These are phyloP conservation scores for Crucihimalaya himalaica DNA, from an alignment of 345 rosid species.

Conservation along the genomic window DNA sequence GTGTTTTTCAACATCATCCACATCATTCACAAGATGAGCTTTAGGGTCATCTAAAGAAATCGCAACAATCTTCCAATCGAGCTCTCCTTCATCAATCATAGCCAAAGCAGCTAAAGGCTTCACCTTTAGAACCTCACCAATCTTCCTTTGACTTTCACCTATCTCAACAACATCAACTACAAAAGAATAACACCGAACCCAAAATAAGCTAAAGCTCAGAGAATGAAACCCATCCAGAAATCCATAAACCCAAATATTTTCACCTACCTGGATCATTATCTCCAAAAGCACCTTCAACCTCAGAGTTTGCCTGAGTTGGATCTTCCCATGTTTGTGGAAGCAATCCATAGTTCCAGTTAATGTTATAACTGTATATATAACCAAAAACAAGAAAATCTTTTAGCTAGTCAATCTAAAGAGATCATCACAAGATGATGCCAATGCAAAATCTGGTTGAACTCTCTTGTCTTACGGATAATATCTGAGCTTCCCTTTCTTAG, in stretches of 20 bases:
- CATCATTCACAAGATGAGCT: conserved; percentile 88
- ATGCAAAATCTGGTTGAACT: not conserved
- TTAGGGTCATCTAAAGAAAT: conserved; percentile 90
- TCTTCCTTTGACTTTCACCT: conserved; percentile 64
- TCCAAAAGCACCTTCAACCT: conserved; percentile 90
- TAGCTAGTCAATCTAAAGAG: not conserved
- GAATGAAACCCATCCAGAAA: not conserved
- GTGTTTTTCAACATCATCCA: conserved; percentile 85
- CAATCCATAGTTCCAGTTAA: conserved; percentile 96
- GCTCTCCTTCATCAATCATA: conserved; percentile 98
- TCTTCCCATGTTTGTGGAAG: conserved; percentile 99
- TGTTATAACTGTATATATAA: conserved; percentile 48
- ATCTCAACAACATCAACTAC: conserved; percentile 96
- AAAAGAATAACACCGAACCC: not conserved
- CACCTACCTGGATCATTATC: conserved; percentile 81
- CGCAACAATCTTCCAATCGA: conserved; percentile 96
- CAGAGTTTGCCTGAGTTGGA: conserved; percentile 73
- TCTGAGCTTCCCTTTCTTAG: conserved; percentile 46
- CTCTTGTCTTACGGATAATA: conserved; percentile 39
- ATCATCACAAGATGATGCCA: not conserved
- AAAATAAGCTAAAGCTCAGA: not conserved
- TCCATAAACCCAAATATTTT: not conserved
- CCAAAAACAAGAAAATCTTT: not conserved
- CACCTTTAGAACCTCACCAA: conserved; percentile 73
- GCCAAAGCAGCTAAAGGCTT: conserved; percentile 91